Base-by-base conservation (phyloP, 1,284 basidiomycete species). In the Apiotrichum siamense region DNA sequence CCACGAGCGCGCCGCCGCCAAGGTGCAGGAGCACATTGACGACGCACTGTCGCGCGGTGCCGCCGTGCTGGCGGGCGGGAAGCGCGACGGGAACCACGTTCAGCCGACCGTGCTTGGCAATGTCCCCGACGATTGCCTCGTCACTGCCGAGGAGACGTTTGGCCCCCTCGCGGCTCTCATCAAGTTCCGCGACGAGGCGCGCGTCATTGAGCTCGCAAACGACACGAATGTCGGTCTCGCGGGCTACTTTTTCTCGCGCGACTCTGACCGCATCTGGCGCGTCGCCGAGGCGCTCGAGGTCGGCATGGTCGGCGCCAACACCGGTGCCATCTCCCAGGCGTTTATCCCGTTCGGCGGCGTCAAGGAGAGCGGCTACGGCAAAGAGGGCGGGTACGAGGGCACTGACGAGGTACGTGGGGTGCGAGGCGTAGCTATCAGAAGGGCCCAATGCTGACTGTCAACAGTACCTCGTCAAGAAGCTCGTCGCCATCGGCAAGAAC, bases 251-350 rank as follows among this genome's bases (percentile, higher is more conserved):
- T 97, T 83, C 77, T 90, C 89, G 39, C 77, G 87, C 54, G 93
- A 98, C 71, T 78, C 94, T 3, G 87, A 88, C 7, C 78, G 93
- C 26, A 86, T 91, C 51, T 97, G 90, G 88, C 81, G 94, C 40
- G 92, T 99, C n/a, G 90, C 92, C n/a, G 94, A 97, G 75, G 86
- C 82, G 54, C 78, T 98, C 40, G 89, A 99, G 74, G 89, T 92
- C 4, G 96, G 96, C 9, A 97, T 98, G 69, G 69, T 76, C 39
- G 76, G 71, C 21, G 69, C 66, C 49, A 96, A 96, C 75, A 91
- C 89, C 0, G 88, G 88, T 38, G 63, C 66, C 41, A 68, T 71
- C 51, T 66, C 64, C 2, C 84, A 87, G 71, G 85, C 86, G 37
- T 78, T 79, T 15, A 85, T 91, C 76, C 91, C 91, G 23, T 98